phyloP scores from a whole-genome alignment of 768 basidiomycete species.

The Pleurotus giganteus region DNA sequence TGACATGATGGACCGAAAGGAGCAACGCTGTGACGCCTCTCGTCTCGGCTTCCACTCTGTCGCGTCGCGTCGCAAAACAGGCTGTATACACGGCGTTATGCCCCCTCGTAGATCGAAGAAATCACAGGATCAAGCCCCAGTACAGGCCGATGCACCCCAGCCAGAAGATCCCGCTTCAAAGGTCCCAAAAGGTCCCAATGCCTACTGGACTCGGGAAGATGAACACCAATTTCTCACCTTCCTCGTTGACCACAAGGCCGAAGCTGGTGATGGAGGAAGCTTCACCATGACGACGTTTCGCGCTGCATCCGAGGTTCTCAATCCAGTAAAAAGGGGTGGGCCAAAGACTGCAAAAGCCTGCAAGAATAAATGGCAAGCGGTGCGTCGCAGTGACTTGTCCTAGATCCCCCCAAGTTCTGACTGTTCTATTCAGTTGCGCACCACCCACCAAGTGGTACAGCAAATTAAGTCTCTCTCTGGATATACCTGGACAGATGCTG shows the following conservation, averaged over 20 bases:
- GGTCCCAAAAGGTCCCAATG: neutral
- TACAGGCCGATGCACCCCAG: neutral
- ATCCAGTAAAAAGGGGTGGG: conserved; percentile 14
- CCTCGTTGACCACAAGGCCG: conserved; percentile 11
- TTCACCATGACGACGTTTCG: conserved; percentile 21
- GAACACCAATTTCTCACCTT: conserved; percentile 14
- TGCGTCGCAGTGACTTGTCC: conserved; percentile 11
- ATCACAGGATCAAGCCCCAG: neutral
- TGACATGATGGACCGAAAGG: neutral
- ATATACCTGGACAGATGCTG: conserved; percentile 23
- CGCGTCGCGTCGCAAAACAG: neutral
- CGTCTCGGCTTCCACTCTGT: neutral
- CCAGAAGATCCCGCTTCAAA: neutral
- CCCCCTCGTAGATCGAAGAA: neutral
- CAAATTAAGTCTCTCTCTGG: conserved; percentile 19
- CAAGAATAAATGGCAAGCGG: conserved; percentile 18
- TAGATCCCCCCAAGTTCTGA: neutral
- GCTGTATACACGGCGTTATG: neutral
- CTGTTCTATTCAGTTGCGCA: conserved; percentile 12
- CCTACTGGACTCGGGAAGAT: conserved; percentile 13
- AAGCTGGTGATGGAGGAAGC: conserved; percentile 19
- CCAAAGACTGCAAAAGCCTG: conserved; percentile 17
- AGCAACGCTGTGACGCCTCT: neutral
- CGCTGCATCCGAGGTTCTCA: conserved; percentile 9
- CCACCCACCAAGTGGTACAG: conserved; percentile 15